Conservation (phyloP, 768 basidiomycete genomes). For the Russula sp. region DNA sequence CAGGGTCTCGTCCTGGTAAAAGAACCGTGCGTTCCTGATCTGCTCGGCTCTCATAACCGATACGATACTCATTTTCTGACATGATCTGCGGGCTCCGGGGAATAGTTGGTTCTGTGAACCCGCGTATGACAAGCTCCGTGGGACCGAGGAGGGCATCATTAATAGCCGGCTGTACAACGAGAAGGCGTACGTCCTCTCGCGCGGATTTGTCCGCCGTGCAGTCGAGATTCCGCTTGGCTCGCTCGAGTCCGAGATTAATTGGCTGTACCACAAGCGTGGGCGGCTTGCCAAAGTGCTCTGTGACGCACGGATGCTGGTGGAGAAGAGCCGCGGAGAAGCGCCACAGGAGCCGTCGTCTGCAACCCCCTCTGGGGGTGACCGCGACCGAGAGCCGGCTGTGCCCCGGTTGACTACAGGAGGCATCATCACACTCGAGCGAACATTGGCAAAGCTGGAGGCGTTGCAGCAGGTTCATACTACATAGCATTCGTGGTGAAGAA, state of each 20-base stretch:
- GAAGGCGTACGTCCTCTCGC: constrained; percentile 85
- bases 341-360: constrained; percentile 19
- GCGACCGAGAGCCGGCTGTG: constrained; percentile 45
- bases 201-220: constrained; percentile 85
- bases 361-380: not conserved
- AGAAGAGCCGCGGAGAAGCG: constrained; percentile 46
- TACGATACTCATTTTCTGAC: constrained; percentile 3
- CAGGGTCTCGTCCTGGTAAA: constrained; percentile 90
- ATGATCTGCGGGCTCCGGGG: not conserved
- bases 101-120: constrained; percentile 85
- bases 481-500: not conserved
- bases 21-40: constrained; percentile 60
- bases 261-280: constrained; percentile 60
- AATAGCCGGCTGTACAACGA: constrained; percentile 92
- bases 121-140: constrained; percentile 85
- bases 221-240: constrained; percentile 70
- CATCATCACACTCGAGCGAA: constrained; percentile 70
- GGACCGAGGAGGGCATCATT: constrained; percentile 82
- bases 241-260: constrained; percentile 62
- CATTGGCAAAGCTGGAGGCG: constrained; percentile 54
- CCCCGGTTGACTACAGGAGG: constrained; percentile 75
- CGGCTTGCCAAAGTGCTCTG: constrained; percentile 62
- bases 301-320: constrained; percentile 56
- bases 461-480: constrained; percentile 25
- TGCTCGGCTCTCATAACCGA: not conserved